Conservation (phyloP, 139 green algal genomes). For the Trebouxia sp. region DNA sequence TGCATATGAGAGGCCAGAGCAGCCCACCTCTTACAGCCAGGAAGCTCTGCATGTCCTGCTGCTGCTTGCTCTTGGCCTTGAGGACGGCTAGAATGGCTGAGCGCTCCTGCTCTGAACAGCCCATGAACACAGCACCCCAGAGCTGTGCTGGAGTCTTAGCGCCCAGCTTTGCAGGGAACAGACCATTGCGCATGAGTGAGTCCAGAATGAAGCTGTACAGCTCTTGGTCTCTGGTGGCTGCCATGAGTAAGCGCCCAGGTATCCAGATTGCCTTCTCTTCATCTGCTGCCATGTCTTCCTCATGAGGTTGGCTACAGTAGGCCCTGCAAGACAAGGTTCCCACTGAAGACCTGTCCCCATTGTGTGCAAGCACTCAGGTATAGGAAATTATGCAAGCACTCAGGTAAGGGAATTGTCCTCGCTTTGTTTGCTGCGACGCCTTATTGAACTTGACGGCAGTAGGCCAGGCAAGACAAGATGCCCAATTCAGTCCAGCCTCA, state of each 20-base stretch:
- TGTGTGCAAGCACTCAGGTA: too few relatives aligned
- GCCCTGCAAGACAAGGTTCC: slow-evolving; percentile 22
- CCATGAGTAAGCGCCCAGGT: slow-evolving; percentile 35
- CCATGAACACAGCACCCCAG: slow-evolving; percentile 35
- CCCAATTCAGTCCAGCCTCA: too few relatives aligned
- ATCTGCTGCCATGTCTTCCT: slow-evolving; percentile 7
- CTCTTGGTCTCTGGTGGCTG: slow-evolving; percentile 40
- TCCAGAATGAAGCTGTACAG: slow-evolving; percentile 44
- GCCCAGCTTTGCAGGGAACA: slow-evolving; percentile 58
- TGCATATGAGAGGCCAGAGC: too few relatives aligned
- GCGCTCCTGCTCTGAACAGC: slow-evolving; percentile 15
- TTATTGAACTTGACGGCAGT: too few relatives aligned
- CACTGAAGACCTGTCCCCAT: too few relatives aligned
- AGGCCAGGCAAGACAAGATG: too few relatives aligned
- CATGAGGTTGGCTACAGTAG: slow-evolving; percentile 20
- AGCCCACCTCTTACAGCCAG: slow-evolving; percentile 22
- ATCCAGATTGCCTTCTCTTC: slow-evolving; percentile 39
- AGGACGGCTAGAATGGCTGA: not conserved
- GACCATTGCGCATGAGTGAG: slow-evolving; percentile 46
- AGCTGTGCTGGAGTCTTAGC: slow-evolving; percentile 19
- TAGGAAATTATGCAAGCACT: too few relatives aligned
- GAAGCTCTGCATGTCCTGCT: slow-evolving; percentile 43
- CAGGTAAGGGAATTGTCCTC: too few relatives aligned
- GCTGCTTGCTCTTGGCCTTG: slow-evolving; percentile 21
- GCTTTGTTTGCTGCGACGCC: too few relatives aligned